Conservation (phyloP, 139 green algal genomes). For the Chlamydomonas eustigma region DNA sequence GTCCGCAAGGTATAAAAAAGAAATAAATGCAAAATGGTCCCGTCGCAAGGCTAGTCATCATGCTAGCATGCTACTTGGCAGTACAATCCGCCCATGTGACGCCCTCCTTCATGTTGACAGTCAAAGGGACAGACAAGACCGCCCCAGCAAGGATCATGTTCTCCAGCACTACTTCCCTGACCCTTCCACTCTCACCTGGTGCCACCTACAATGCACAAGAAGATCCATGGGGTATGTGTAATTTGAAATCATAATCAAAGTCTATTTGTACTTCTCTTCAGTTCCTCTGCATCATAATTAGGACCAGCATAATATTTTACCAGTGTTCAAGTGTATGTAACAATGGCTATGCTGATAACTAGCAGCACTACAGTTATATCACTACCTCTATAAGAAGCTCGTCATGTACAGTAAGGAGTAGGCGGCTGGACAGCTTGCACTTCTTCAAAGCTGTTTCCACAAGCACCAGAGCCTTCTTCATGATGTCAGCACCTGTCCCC, state of each 20-base stretch:
- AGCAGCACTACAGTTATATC: background rate
- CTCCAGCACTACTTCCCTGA: background rate
- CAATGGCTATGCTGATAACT: background rate
- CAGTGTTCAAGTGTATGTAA: too few relatives aligned
- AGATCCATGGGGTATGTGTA: too few relatives aligned
- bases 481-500: conserved; percentile 12
- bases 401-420: conserved; percentile 18
- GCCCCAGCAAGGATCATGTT: background rate
- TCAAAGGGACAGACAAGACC: background rate
- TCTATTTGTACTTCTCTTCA: too few relatives aligned
- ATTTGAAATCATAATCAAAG: too few relatives aligned
- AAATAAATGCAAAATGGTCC: too few relatives aligned
- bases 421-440: background rate
- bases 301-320: too few relatives aligned
- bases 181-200: background rate
- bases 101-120: background rate
- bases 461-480: conserved; percentile 14
- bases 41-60: too few relatives aligned
- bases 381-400: conserved; percentile 11
- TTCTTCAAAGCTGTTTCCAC: background rate
- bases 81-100: conserved; percentile 2
- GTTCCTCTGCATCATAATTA: too few relatives aligned
- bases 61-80: too few relatives aligned
- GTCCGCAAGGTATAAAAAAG: too few relatives aligned
- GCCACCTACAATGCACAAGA: conserved; percentile 8